Evolutionary conservation across 2,329 filamentous ascomycete species (phyloP), one percentile per base, ranked within the genome.

Genomic region (Nannizzia gypsea): DNA sequence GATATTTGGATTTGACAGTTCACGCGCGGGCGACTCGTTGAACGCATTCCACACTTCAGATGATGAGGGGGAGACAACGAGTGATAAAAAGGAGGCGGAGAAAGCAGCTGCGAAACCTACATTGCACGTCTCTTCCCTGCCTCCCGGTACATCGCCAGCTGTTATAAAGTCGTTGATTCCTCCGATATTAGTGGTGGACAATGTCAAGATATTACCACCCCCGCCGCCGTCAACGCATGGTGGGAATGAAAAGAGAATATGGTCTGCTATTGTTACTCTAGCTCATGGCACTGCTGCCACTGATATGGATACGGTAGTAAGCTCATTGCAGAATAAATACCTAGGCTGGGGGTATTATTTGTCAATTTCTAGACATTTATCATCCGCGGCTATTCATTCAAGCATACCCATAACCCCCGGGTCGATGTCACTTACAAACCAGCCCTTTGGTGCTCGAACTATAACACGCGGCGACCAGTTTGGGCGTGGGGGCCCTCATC

Each of bases 261-360:
- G 83, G 36, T 81, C 88, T 15, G 90, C 90, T 3, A 89, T 96
- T 66, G 87, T 93, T 52, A 90, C 87, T 0, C 75, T 96, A 31
- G 84, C 87, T 1, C 84, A 87, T 61, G 89, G 93, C 64, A 93
- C 90, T 0, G 83, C 90, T 0, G 87, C 87, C 0, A 87, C 85
- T 24, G 89, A 95, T 60, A 91, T 96, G 59, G 90, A 96, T 67
- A 80, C 83, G 3, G 82, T 86, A 0, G 88, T 95, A 58, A 92
- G 85, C 68, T 75, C 82, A 2, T 75, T 96, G 34, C 89, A 95
- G 69, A 90, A 93, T 64, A 84, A 81, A 65, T 96, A 96, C 70
- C 77, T 96, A 15, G 91, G 91, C 15, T 90, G 84, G 70, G 91
- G 91, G 3, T 90, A 87, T 74, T 87, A 91, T 71, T 78, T 96